Conservation (phyloP, 306 rosid genomes). For the Pyrus betulifolia region DNA sequence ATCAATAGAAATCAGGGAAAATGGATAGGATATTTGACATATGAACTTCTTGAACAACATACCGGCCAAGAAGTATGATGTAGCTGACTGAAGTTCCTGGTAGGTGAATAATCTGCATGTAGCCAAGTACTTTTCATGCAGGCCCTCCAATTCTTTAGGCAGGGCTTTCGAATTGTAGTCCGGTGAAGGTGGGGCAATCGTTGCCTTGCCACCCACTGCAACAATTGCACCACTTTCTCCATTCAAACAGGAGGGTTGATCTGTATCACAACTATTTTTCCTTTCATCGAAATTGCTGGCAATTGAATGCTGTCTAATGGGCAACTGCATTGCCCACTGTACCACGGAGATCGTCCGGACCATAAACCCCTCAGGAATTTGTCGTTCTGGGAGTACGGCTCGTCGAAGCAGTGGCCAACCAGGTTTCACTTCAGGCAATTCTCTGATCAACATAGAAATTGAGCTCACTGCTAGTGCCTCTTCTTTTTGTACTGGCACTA, state of each 20-base stretch:
- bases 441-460: constrained; percentile 28
- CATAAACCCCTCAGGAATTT: constrained; percentile 20
- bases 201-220: constrained; percentile 41
- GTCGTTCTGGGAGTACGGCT: constrained; percentile 23
- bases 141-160: constrained; percentile 70
- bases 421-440: constrained; percentile 53
- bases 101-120: constrained; percentile 69
- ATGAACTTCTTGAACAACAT: constrained; percentile 15
- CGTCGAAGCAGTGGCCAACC: constrained; percentile 92
- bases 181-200: constrained; percentile 26
- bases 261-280: constrained; percentile 20
- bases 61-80: constrained; percentile 81
- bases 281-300: constrained; percentile 23
- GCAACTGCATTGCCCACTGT: constrained; percentile 95
- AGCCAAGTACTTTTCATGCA: constrained; percentile 76
- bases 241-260: constrained; percentile 35
- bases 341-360: constrained; percentile 60
- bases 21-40: not conserved
- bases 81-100: constrained; percentile 68
- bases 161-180: constrained; percentile 23
- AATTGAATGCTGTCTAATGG: constrained; percentile 41
- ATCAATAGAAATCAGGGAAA: not conserved
- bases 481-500: constrained; percentile 52
- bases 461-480: constrained; percentile 24
- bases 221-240: constrained; percentile 73